phyloP scores from a whole-genome alignment of 176 grass and related monocot genomes.

The Zizania latifolia region DNA sequence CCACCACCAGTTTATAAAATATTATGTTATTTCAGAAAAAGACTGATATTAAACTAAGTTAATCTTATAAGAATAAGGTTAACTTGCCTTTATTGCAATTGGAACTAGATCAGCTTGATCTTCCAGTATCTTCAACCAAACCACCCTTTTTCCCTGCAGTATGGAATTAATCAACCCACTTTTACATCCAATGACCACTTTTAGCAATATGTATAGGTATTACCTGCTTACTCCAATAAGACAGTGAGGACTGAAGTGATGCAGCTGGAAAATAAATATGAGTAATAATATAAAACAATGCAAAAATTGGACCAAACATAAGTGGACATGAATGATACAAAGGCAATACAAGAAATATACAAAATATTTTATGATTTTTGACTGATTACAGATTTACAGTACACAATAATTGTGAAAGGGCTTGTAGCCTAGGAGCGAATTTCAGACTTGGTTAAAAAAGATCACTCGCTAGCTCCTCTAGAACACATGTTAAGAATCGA shows the following conservation, averaged over 20 bases:
- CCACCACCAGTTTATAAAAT: neutral
- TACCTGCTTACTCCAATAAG: constrained; percentile 52
- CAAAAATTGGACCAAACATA: neutral
- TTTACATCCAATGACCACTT: neutral
- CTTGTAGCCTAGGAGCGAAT: no score
- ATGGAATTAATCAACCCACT: constrained; percentile 20
- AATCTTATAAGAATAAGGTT: neutral
- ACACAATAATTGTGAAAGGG: no score
- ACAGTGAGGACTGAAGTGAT: constrained; percentile 48
- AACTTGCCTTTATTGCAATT: constrained; percentile 54
- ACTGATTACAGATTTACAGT: neutral
- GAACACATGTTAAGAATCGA: no score
- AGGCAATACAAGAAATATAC: neutral
- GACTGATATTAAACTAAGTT: neutral
- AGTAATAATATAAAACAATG: neutral
- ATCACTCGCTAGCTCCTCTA: no score
- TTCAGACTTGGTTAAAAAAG: no score
- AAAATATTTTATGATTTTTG: neutral
- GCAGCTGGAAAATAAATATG: neutral
- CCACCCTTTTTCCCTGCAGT: constrained; percentile 50
- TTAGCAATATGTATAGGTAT: neutral
- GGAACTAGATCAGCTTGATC: constrained; percentile 52
- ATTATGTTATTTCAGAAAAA: neutral
- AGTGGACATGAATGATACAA: neutral
- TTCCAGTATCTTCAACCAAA: constrained; percentile 64